A percentile compares a stretch with the other conserved stretches of the same genome.
phyloP scores from a whole-genome alignment of 1,284 basidiomycete genomes.

The Naganishia cerealis region DNA sequence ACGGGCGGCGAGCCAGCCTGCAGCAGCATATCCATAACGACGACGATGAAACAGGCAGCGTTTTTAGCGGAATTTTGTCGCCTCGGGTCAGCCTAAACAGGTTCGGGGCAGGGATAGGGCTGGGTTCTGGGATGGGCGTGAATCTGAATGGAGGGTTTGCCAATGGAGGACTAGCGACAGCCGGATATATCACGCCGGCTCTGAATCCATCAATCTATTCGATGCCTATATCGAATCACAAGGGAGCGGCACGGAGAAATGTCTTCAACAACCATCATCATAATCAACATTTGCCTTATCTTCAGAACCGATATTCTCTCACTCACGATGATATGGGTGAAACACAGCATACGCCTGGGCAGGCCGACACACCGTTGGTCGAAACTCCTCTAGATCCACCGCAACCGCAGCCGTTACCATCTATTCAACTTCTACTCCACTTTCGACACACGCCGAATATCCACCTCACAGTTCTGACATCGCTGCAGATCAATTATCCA shows the following conservation, averaged over 20 bases:
- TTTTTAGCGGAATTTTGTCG: conserved; percentile 34
- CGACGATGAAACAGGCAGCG: conserved; percentile 32
- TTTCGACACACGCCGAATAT: conserved; percentile 55
- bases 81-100: conserved; percentile 29
- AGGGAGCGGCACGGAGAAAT: background rate
- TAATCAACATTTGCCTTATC: conserved; percentile 22
- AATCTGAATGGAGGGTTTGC: conserved; percentile 28
- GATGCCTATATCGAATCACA: conserved; percentile 11
- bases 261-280: background rate
- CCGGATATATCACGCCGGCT: conserved; percentile 19
- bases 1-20: conserved; percentile 10
- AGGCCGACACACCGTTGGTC: conserved; percentile 34
- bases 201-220: conserved; percentile 32
- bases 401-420: conserved; percentile 40
- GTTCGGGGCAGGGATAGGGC: conserved; percentile 33
- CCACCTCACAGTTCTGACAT: conserved; percentile 74
- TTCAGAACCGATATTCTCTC: conserved; percentile 15
- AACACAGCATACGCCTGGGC: conserved; percentile 30
- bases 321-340: conserved; percentile 29
- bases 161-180: conserved; percentile 9
- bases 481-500: conserved; percentile 92
- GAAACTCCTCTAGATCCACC: conserved; percentile 33
- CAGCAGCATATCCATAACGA: conserved; percentile 16
- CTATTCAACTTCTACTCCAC: conserved; percentile 56
- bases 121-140: conserved; percentile 35